phyloP scores from a whole-genome alignment of 2,329 filamentous ascomycete genomes.

The Eutypella sp. region DNA sequence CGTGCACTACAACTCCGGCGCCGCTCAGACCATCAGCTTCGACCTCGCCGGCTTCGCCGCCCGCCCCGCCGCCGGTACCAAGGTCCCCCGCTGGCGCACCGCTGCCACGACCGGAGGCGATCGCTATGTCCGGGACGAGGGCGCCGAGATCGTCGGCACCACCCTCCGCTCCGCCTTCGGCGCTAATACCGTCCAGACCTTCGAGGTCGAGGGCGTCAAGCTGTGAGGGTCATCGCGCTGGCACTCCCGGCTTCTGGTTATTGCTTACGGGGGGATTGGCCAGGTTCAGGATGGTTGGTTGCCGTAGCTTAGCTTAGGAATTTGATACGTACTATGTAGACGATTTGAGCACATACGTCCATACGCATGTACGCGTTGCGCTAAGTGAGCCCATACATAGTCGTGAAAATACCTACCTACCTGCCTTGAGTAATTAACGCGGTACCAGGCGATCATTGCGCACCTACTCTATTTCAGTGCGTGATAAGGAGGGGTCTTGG shows the following conservation, averaged over 20 bases:
- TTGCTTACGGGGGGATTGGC: not conserved
- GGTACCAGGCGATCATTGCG: no score
- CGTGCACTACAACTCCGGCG: conserved; percentile 35
- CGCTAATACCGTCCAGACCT: conserved; percentile 31
- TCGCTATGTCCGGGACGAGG: conserved; percentile 27
- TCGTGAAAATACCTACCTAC: no score
- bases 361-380: no score
- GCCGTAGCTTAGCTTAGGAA: no score
- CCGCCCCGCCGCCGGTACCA: conserved; percentile 24
- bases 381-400: no score
- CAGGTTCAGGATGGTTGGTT: not conserved
- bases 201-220: conserved; percentile 23
- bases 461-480: no score
- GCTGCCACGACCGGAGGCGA: conserved; percentile 30
- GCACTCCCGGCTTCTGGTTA: not conserved
- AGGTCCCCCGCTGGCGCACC: conserved; percentile 32
- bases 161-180: conserved; percentile 33
- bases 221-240: not conserved
- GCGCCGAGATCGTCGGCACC: conserved; percentile 28
- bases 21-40: conserved; percentile 33
- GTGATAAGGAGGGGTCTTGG: no score
- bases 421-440: no score
- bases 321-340: no score
- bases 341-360: no score
- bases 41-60: conserved; percentile 31